Base-by-base conservation (phyloP, 176 grass and related monocot species). In the Oryza officinalis region DNA sequence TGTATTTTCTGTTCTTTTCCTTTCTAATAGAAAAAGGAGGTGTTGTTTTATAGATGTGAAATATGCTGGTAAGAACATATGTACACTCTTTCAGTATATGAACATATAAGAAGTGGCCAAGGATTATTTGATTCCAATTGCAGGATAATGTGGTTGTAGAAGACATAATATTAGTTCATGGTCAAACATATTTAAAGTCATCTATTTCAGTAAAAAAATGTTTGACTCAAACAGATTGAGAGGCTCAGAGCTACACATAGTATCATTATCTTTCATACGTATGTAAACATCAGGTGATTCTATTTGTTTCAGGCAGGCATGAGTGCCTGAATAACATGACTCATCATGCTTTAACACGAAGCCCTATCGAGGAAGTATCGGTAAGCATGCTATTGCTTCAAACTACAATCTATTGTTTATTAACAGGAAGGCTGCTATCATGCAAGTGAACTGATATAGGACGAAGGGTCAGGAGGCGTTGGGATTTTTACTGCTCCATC, bases 401-500 rank as follows among this genome's bases (percentile, higher is more conserved):
- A 22, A 43, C 10, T 30, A 43, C 49, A 28, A 14, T 11, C 41
- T 35, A 5, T 6, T 43, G 20, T 61, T 44, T 72, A 2, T 43
- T 27, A 27, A 30, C 25, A 61, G 67, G 69, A 69, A 84, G 44
- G 68, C 45, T 18, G 45, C 14, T 80, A 79, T 3, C 5, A 2
- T 54, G 17, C 11, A 49, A 74, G 27, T 47, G 81, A 44, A 74
- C 81, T 80, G 35, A 84, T 41, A 10, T 84, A 80, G 13, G 87
- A 86, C 15, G 75, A 80, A 22, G 77, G 67, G 18, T 92, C 91
- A 10, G 87, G 87, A 23, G 87, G 87, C 13, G 10, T 41, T 17
- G 85, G 71, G 27, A 87, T 77, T 43, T 38, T 31, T 44, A 77
- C 71, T 79, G 81, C 40, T 69, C 76, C 85, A 75, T 89, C 85